Base-by-base conservation (phyloP, 1,284 basidiomycete species). In the Agroathelia rolfsii region DNA sequence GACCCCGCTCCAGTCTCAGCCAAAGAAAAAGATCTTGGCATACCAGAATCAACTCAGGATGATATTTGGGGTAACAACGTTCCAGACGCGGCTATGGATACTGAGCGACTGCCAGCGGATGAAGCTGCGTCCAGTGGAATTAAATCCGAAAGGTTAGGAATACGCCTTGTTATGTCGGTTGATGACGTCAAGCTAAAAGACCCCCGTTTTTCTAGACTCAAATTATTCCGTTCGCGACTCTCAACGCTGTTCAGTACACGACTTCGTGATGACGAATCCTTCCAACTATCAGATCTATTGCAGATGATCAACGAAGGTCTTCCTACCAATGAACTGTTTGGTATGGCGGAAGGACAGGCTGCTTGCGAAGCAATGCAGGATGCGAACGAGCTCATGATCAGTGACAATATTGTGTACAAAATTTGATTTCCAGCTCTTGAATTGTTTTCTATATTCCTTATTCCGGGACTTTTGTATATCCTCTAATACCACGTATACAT, bases 361-460 rank as follows among this genome's bases (percentile, higher is more conserved):
- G 80, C 82, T 27, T 80, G 84, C 37, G 64, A 76, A 41, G 58
- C 63, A 28, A 96, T 97, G 93, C 69, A 76, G 32, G 77, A 84
- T 25, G 69, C 68, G 15, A 85, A 92, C 47, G 81, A 93, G 55
- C 62, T 96, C 44, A 90, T 96, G 87, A 70, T 89, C 45, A 78
- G 77, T 38, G 85, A 84, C 25, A 83, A 77, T 16, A 72, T 81
- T 34, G 69, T 90, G 35, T 85, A 83, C 55, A 80, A 73, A 50
- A 71, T 83, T 32, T 80, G 52, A 61, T 34, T 24, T 24, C 22
- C 9, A 9, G 22, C 9, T n/a, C 8, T 24, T n/a, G n/a, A n/a
- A 24, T 24, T 8, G 22, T n/a, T 24, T 24, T 24, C n/a, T 24
- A 24, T 24, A 24, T 24, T 24, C 22, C 8, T 24, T 24, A n/a